Conservation (phyloP, 805 yeast species). For the Zygosaccharomyces kombuchaensis region DNA sequence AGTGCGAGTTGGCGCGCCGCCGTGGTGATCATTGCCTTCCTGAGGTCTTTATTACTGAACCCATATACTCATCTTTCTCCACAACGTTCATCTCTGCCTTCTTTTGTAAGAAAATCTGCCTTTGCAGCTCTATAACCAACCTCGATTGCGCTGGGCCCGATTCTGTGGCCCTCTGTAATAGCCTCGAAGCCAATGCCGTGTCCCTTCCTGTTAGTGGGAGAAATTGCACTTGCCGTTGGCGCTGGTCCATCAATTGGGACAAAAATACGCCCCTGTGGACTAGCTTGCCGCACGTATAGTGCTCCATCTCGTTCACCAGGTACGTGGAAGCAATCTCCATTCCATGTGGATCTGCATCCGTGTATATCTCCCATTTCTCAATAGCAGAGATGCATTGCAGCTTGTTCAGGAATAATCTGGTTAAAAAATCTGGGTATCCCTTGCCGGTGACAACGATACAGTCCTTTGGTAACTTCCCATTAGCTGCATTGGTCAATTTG, state of each 20-base stretch:
- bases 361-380: conserved; percentile 42
- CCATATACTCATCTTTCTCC: background rate
- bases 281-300: conserved; percentile 14
- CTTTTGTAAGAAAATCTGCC: conserved; percentile 51
- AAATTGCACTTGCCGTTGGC: conserved; percentile 15
- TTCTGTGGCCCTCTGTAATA: conserved; percentile 16
- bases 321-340: conserved; percentile 51
- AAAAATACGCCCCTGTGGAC: conserved; percentile 24
- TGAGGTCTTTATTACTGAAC: background rate
- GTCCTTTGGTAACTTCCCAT: conserved; percentile 4
- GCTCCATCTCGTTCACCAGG: conserved; percentile 16
- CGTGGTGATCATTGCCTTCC: background rate
- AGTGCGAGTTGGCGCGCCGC: background rate
- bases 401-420: conserved; percentile 41
- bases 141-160: background rate
- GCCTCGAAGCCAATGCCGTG: conserved; percentile 21
- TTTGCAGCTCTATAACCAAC: conserved; percentile 45
- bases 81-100: conserved; percentile 58
- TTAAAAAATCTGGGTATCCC: conserved; percentile 63
- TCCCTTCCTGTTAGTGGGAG: conserved; percentile 30
- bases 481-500: conserved; percentile 23
- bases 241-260: conserved; percentile 13
- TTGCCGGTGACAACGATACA: conserved; percentile 53
- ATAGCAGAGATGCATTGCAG: conserved; percentile 20
- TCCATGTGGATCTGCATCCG: conserved; percentile 69